These are phyloP conservation scores for Salix brachista DNA, from an alignment of 345 rosid species.

Conservation along the genomic window DNA sequence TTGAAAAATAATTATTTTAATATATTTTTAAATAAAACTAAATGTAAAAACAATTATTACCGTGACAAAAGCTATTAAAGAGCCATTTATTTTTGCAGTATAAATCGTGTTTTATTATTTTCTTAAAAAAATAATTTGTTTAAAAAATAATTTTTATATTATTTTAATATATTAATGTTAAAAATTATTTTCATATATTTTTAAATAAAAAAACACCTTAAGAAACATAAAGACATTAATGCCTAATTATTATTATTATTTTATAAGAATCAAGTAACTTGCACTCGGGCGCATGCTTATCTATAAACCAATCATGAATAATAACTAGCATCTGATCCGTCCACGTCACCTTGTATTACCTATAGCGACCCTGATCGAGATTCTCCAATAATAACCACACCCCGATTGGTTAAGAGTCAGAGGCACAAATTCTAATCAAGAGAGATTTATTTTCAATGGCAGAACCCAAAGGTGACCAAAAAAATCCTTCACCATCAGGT, in stretches of 20 bases:
- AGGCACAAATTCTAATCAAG: neutral
- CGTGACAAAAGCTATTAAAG: too few relatives aligned
- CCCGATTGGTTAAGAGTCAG: neutral
- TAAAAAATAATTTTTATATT: too few relatives aligned
- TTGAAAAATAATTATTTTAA: too few relatives aligned
- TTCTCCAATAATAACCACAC: neutral
- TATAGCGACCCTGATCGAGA: neutral
- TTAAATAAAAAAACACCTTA: too few relatives aligned
- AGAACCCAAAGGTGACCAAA: slow-evolving; percentile 7
- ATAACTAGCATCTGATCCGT: neutral
- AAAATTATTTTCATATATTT: too few relatives aligned
- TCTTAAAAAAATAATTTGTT: too few relatives aligned
- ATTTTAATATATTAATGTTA: too few relatives aligned
- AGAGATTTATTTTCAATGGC: slow-evolving; percentile 3
- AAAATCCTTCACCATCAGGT: slow-evolving; percentile 6
- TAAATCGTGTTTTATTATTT: too few relatives aligned
- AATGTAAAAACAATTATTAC: too few relatives aligned
- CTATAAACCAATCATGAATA: neutral
- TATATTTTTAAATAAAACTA: too few relatives aligned
- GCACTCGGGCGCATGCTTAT: neutral
- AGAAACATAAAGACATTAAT: too few relatives aligned
- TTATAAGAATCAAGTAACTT: neutral
- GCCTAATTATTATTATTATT: neutral
- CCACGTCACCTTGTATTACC: neutral
- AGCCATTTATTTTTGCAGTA: too few relatives aligned